Evolutionary conservation across 805 yeast genomes (phyloP).

Genomic region (Kodamaea kaohsiungensis): DNA sequence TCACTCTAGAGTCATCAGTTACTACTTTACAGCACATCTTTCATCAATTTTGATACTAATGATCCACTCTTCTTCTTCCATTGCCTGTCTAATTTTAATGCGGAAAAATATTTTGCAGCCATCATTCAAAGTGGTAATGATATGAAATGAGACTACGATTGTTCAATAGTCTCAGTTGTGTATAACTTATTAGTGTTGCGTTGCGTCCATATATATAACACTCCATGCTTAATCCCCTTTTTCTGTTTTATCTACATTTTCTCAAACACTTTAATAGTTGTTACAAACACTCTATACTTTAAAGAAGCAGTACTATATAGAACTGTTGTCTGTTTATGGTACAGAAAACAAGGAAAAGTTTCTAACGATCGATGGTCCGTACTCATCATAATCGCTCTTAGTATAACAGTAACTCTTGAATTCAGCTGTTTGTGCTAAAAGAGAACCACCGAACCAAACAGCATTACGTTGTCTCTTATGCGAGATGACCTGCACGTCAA

Average conservation of each 20-base stretch:
- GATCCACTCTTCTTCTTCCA: too few species aligned
- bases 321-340: constrained; percentile 47
- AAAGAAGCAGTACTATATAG: neutral
- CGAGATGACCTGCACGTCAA: constrained; percentile 93
- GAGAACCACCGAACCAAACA: constrained; percentile 98
- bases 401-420: constrained; percentile 96
- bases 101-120: neutral
- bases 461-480: constrained; percentile 98
- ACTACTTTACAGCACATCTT: too few species aligned
- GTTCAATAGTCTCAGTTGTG: too few species aligned
- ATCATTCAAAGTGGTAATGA: too few species aligned
- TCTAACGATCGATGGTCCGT: constrained; percentile 96
- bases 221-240: too few species aligned
- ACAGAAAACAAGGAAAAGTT: constrained; percentile 93
- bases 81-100: neutral
- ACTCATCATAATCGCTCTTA: constrained; percentile 95
- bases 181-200: too few species aligned
- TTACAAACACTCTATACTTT: neutral
- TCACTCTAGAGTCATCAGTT: too few species aligned
- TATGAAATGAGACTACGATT: too few species aligned
- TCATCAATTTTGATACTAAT: too few species aligned
- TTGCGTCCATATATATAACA: too few species aligned
- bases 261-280: neutral
- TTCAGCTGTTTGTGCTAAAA: constrained; percentile 95
- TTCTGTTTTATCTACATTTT: too few species aligned